Conservation (phyloP, 202 grass and related monocot genomes). For the Saccharum hybrid region DNA sequence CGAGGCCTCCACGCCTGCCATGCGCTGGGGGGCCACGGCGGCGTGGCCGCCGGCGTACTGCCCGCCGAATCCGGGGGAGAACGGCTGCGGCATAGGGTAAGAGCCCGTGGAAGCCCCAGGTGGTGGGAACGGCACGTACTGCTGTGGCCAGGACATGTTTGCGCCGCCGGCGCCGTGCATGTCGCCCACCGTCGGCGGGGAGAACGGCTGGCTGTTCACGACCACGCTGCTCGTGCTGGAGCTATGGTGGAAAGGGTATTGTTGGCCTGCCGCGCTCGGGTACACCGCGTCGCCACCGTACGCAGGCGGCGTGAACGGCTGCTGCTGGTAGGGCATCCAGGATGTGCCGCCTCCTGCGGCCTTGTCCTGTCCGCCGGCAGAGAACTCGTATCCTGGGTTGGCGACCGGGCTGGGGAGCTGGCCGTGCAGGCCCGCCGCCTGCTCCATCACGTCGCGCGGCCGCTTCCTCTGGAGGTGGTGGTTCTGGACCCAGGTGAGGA, state of each 20-base stretch:
- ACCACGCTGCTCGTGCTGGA: conserved; percentile 64
- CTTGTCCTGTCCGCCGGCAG: conserved; percentile 10
- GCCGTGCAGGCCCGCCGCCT: conserved; percentile 17
- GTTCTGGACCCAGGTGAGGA: conserved; percentile 93
- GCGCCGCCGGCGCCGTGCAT: conserved; percentile 50
- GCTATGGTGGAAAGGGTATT: conserved; percentile 56
- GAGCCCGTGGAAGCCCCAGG: conserved; percentile 32
- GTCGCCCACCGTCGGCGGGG: conserved; percentile 54
- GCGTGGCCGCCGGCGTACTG: conserved; percentile 38
- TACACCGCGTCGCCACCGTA: conserved; percentile 57
- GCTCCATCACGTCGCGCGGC: conserved; percentile 32
- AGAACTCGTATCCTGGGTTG: conserved; percentile 60
- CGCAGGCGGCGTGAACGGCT: conserved; percentile 28
- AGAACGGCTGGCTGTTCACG: conserved; percentile 69
- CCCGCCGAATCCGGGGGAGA: conserved; percentile 43
- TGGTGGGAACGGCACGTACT: conserved; percentile 43
- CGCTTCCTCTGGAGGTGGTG: conserved; percentile 81
- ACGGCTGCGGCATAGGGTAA: conserved; percentile 47
- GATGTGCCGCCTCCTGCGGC: conserved; percentile 28
- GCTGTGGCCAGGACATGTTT: conserved; percentile 60
- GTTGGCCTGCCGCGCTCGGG: conserved; percentile 14
- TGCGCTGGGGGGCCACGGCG: conserved; percentile 26
- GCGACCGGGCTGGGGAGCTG: conserved; percentile 36
- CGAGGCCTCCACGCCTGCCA: conserved; percentile 45
- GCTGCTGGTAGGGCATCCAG: conserved; percentile 64